Base-by-base conservation (phyloP, 2,329 filamentous ascomycete species). In the Penicillium sp. region DNA sequence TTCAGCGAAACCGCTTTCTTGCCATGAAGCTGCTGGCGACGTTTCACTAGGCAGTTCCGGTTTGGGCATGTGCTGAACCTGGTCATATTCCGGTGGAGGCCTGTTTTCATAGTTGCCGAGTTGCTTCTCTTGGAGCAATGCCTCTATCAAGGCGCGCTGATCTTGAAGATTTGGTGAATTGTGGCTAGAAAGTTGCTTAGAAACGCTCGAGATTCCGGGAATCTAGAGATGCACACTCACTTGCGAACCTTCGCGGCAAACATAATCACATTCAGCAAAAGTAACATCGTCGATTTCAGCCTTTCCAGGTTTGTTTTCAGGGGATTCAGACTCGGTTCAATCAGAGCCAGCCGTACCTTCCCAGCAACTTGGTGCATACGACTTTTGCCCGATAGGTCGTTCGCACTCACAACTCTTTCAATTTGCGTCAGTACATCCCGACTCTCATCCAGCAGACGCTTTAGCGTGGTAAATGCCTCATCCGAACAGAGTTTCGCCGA, bases 201-300 rank as follows among this genome's bases (percentile, higher is more conserved):
- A 38, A 10, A 37, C 11, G 18, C 5, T 3, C 11, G 22, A n/a
- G 13, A 11, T 9, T 8, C 3, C 5, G 19, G 22, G 22, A 25
- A 8, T 8, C 5, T 5, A 25, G 22, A 14, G n/a, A 3, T 27
- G 1, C n/a, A 34, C 16, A 37, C 18, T 49, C 29, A 41, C 41
- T 30, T 46, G 14, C 50, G 53, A 38, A 59, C 33, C 27, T 64
- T 58, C 7, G 53, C 54, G 13, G 65, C 64, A 51, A 62, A 66
- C 12, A 59, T 62, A 34, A 68, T 58, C 1, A 69, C 65, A 48
- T 65, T 62, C 3, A 67, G 49, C 52, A 69, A 59, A 19, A 69
- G 41, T n/a, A 62, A 18, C 43, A 68, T 50, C 9, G 60, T 67
- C 10, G 50, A 56, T 39, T 65, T 67, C 19, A 68, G 41, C 22